These are phyloP conservation scores for Aegle marmelos DNA, from an alignment of 345 rosid species.

Conservation along the genomic window DNA sequence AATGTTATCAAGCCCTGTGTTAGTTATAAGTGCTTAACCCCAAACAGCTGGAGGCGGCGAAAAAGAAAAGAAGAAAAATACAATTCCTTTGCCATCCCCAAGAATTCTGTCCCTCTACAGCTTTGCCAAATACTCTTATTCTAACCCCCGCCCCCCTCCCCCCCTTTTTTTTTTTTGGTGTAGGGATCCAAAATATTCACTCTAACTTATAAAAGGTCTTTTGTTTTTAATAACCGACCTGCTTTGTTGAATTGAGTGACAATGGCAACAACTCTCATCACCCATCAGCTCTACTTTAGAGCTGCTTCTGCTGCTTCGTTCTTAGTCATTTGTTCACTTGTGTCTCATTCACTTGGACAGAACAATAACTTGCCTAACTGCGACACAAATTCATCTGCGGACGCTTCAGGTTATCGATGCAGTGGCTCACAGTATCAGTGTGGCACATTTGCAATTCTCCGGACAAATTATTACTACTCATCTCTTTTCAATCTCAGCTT, in stretches of 20 bases:
- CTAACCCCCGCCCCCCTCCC: not conserved
- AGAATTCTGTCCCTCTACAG: slow-evolving; percentile 42
- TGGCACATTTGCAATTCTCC: slow-evolving; percentile 54
- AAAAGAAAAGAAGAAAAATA: slow-evolving; percentile 19
- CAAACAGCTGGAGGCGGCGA: slow-evolving; percentile 24
- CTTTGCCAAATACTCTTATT: slow-evolving; percentile 12
- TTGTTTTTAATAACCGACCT: slow-evolving; percentile 10
- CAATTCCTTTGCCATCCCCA: slow-evolving; percentile 35
- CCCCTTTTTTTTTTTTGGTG: slow-evolving; percentile 20
- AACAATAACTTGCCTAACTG: slow-evolving; percentile 41
- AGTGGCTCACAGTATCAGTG: slow-evolving; percentile 35
- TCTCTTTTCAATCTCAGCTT: slow-evolving; percentile 58
- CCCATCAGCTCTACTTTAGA: slow-evolving; percentile 28
- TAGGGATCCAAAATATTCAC: slow-evolving; percentile 60
- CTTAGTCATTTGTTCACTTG: slow-evolving; percentile 33
- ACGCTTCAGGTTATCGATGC: slow-evolving; percentile 54
- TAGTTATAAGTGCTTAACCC: slow-evolving; percentile 6
- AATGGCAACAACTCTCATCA: slow-evolving; percentile 43
- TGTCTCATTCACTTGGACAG: slow-evolving; percentile 33
- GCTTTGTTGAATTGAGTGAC: slow-evolving; percentile 20
- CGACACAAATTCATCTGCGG: slow-evolving; percentile 31
- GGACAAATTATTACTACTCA: slow-evolving; percentile 46
- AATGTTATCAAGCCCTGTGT: slow-evolving; percentile 28
- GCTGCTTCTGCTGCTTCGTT: slow-evolving; percentile 25
- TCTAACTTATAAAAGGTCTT: slow-evolving; percentile 11